Conservation (phyloP, 208 protist species). For the Vickermania spadyakhi region DNA sequence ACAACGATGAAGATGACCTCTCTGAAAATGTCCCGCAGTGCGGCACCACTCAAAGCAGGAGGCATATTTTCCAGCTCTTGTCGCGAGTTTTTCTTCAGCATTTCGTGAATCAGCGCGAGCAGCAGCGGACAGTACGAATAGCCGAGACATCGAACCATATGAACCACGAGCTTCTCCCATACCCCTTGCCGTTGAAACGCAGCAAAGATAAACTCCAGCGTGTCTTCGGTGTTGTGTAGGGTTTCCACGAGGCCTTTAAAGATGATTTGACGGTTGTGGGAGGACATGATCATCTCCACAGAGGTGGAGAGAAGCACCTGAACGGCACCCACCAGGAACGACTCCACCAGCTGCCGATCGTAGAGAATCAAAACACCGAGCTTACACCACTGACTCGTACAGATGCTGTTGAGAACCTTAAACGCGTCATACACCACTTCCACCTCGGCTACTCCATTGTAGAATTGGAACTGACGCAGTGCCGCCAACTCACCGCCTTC, state of each 20-base stretch:
- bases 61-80: conserved; percentile 17
- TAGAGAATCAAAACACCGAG: conserved; percentile 70
- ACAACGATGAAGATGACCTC: conserved; percentile 52
- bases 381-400: conserved; percentile 64
- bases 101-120: conserved; percentile 38
- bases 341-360: conserved; percentile 40
- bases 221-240: conserved; percentile 19
- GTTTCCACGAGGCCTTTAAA: conserved; percentile 49
- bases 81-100: conserved; percentile 27
- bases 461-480: conserved; percentile 18
- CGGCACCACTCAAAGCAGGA: conserved; percentile 9
- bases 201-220: conserved; percentile 28
- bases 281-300: conserved; percentile 54
- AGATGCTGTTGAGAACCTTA: conserved; percentile 49
- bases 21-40: conserved; percentile 24
- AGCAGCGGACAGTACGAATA: conserved; percentile 46
- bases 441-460: conserved; percentile 23
- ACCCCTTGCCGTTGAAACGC: conserved; percentile 35
- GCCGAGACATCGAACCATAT: conserved; percentile 40
- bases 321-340: conserved; percentile 43
- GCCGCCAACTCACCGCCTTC: too few relatives aligned
- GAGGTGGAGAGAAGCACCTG: conserved; percentile 50
- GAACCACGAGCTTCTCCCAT: conserved; percentile 48
- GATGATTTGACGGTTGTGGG: conserved; percentile 22
- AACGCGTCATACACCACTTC: conserved; percentile 58